Evolutionary conservation across 768 basidiomycete genomes (phyloP).

Genomic region (Xanthoconium purpureum): DNA sequence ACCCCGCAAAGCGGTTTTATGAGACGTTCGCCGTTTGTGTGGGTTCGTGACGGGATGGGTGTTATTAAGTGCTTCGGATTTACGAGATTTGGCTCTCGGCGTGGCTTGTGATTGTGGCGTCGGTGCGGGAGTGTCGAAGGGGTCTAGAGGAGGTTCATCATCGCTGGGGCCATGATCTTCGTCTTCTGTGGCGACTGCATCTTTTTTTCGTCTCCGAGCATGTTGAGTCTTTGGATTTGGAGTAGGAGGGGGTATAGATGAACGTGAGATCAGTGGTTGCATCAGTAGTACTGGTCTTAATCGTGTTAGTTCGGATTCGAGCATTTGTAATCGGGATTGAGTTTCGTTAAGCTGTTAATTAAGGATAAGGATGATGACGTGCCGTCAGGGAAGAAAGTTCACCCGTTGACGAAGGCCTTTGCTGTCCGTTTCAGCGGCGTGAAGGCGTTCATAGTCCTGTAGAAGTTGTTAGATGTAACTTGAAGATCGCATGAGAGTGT

Average conservation of each 20-base stretch:
- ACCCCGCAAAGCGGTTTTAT: conserved; percentile 29
- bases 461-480: conserved; percentile 15
- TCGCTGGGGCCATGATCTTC: conserved; percentile 25
- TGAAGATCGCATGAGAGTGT: neutral
- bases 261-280: conserved; percentile 44
- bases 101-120: conserved; percentile 16
- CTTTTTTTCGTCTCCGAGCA: conserved; percentile 29
- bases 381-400: conserved; percentile 8
- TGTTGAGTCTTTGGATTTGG: conserved; percentile 21
- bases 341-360: conserved; percentile 53
- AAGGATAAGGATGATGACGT: conserved; percentile 4
- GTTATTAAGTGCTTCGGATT: conserved; percentile 15
- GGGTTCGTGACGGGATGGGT: conserved; percentile 6
- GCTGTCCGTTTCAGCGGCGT: conserved; percentile 59
- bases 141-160: conserved; percentile 25
- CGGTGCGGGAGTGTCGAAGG: conserved; percentile 17
- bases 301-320: conserved; percentile 63
- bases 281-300: conserved; percentile 69
- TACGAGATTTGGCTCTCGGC: conserved; percentile 22
- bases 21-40: conserved; percentile 27
- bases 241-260: conserved; percentile 19
- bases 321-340: conserved; percentile 47
- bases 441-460: conserved; percentile 57
- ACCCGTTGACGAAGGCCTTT: conserved; percentile 60
- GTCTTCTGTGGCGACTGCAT: conserved; percentile 23